Base-by-base conservation (phyloP, 805 yeast species). In the Jamesozyma piceae region DNA sequence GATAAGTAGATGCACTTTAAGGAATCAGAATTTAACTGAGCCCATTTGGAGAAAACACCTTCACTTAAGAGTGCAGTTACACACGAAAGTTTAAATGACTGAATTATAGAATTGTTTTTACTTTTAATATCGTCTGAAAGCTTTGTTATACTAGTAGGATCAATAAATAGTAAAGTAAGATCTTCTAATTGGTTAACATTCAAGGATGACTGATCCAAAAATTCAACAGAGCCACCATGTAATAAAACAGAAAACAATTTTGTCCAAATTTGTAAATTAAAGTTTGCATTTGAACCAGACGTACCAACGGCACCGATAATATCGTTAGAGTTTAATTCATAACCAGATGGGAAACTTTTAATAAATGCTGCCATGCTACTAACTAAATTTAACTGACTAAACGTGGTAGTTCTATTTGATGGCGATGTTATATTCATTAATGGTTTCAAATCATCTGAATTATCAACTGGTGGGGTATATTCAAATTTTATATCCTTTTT, bases 301-400 rank as follows among this genome's bases (percentile, higher is more conserved):
- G 49, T 38, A 4, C 49, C 52, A 8, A 60, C 55, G 2, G 64
- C 55, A 1, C 60, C 42, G n/a, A 67, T 31, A 42, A 49, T 41
- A 46, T 71, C 67, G 13, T 49, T 44, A 14, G 47, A 28, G 26
- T 54, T 52, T 22, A 71, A 38, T 38, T 68, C 73, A 33, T 69
- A 61, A 10, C 57, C 65, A 8, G 63, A 37, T 14, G 71, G 67
- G 13, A 64, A 55, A 0, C 54, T 49, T 31, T 58, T 64, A 4
- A 69, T 62, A 20, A 72, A 63, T 1, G 82, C 67, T 2, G 83
- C 76, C 28, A 73, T 60, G 5, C 77, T 67, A 47, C 80, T 71
- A 4, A 76, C 72, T 33, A 77, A 55, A 47, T 75, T 74, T 44
- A 71, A 63, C 43, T 77, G 80, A 4, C 76, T 69, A 50, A 71